Evolutionary conservation across 805 yeast genomes (phyloP), one percentile per base, ranked within the genome.

Genomic region (Lipomyces spencermartinsiae): DNA sequence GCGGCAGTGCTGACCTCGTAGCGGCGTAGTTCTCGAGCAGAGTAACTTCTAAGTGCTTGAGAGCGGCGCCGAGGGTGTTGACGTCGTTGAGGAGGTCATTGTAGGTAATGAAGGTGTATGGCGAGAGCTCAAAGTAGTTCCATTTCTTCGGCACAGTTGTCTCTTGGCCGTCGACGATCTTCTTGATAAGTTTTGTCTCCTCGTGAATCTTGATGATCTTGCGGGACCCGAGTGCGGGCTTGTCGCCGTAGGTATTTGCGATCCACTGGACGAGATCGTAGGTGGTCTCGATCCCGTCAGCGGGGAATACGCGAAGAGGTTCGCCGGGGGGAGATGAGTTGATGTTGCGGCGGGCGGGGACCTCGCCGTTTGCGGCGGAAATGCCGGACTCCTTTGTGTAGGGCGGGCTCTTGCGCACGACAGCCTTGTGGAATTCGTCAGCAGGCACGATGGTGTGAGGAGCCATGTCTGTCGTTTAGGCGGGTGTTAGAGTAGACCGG

Each of bases 11-110:
- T n/a, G 35, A 66, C 70, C 65, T 61, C 9, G 99, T 95, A 25
- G 91, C 79, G 33, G 97, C 97, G 80, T 89, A 95, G 64, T 94
- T 85, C 78, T 93, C 97, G 74, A 94, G 77, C 73, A 85, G 86
- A 71, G 80, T 75, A 68, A 95, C 73, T 12, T 98, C 99, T 55
- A 90, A 77, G 73, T 87, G 83, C 62, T 86, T 83, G 66, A 95
- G 83, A 70, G 98, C 99, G 67, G 88, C 85, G 71, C 97, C 95
- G 69, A 86, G 83, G 68, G 81, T 78, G 70, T 83, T 82, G 71
- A 87, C 82, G 31, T 83, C 76, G 56, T 79, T 76, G 64, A 80
- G 79, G 63, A 92, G 82, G 75, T 92, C 86, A 39, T 81, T 81
- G 78, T 82, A 93, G 6, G 89, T 84, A 64, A 88, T 83, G 79